phyloP scores from a whole-genome alignment of 805 yeast species.

The Candida ortonii region DNA sequence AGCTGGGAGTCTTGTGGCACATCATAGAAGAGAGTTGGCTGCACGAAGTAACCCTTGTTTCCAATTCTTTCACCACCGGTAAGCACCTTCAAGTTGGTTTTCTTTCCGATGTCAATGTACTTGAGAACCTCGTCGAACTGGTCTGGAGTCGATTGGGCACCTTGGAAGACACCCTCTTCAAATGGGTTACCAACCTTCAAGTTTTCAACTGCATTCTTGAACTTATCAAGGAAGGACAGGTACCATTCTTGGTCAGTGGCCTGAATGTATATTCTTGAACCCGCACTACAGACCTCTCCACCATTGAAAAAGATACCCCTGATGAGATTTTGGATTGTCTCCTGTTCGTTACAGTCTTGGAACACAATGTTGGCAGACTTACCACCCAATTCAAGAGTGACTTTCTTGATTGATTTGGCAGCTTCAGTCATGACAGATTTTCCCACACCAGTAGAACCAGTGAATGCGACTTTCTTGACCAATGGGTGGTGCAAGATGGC shows the following conservation, averaged over 20 bases:
- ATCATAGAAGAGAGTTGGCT: slow-evolving; percentile 85
- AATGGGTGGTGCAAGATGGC: slow-evolving; percentile 74
- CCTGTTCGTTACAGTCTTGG: slow-evolving; percentile 66
- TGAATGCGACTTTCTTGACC: slow-evolving; percentile 88
- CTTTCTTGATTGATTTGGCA: slow-evolving; percentile 73
- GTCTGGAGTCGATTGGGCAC: slow-evolving; percentile 69
- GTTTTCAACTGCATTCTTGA: slow-evolving; percentile 45
- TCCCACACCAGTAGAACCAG: slow-evolving; percentile 91
- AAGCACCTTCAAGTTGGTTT: slow-evolving; percentile 66
- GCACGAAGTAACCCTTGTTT: slow-evolving; percentile 64
- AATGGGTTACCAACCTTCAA: slow-evolving; percentile 79
- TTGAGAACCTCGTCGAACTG: slow-evolving; percentile 64
- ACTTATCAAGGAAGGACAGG: slow-evolving; percentile 60
- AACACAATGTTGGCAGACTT: slow-evolving; percentile 85
- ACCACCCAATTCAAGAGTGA: slow-evolving; percentile 84
- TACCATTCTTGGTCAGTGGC: slow-evolving; percentile 51
- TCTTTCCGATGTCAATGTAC: slow-evolving; percentile 61
- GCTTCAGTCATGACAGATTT: slow-evolving; percentile 69
- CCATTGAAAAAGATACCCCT: slow-evolving; percentile 82
- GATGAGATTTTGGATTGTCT: slow-evolving; percentile 64
- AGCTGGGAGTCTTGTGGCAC: slow-evolving; percentile 71
- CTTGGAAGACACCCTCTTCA: slow-evolving; percentile 65
- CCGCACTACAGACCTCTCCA: slow-evolving; percentile 93
- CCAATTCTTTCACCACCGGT: slow-evolving; percentile 81
- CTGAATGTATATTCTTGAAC: slow-evolving; percentile 83